These are phyloP conservation scores for Gnomoniopsis smithogilvyi DNA, from an alignment of 2,329 filamentous ascomycete genomes.

Conservation along the genomic window DNA sequence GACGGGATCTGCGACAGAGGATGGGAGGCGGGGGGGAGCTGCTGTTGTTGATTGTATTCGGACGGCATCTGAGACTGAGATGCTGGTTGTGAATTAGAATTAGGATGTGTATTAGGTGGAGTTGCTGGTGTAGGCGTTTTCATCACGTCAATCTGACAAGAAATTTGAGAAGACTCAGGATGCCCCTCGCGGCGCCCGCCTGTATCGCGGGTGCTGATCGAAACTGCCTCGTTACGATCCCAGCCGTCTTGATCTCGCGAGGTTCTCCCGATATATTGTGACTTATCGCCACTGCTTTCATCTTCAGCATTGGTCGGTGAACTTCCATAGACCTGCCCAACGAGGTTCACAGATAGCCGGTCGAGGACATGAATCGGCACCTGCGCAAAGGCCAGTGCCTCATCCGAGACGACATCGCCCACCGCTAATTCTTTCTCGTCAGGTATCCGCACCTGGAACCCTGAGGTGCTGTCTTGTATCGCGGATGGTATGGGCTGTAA, in stretches of 20 bases:
- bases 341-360: constrained; percentile 13
- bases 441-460: neutral
- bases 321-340: constrained; percentile 14
- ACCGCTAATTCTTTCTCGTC: constrained; percentile 3
- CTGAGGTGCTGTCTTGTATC: neutral
- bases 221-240: no score
- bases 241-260: neutral
- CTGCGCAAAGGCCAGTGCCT: constrained; percentile 16
- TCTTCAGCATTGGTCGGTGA: constrained; percentile 1
- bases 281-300: constrained; percentile 9
- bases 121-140: no score
- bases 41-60: neutral
- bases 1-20: neutral
- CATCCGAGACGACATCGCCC: constrained; percentile 14
- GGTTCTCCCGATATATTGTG: constrained; percentile 5
- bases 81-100: no score
- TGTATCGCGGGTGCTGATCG: no score
- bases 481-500: neutral
- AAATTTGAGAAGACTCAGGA: no score
- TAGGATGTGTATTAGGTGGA: no score
- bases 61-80: neutral
- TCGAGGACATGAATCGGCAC: constrained; percentile 16
- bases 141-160: no score
- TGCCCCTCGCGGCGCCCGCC: no score
- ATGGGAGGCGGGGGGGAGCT: neutral